phyloP scores from a whole-genome alignment of 495 filamentous ascomycete species.

The Aspergillus diversus region DNA sequence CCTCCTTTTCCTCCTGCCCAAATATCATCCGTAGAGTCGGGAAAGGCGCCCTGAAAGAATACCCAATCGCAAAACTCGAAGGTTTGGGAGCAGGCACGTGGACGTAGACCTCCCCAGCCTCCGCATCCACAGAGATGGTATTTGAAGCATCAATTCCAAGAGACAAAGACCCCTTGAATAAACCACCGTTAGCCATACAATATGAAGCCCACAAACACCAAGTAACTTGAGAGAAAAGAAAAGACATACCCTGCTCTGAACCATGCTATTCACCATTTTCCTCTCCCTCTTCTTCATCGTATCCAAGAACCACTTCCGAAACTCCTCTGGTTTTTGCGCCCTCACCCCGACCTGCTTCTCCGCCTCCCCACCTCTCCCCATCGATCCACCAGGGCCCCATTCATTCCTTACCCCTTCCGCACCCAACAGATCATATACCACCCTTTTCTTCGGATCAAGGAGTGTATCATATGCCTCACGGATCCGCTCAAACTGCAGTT shows the following conservation, averaged over 20 bases:
- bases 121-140: slow-evolving; percentile 38
- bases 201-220: slow-evolving; percentile 3
- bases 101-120: slow-evolving; percentile 35
- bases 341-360: slow-evolving; percentile 43
- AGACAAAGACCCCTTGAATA: slow-evolving; percentile 36
- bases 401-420: slow-evolving; percentile 48
- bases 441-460: slow-evolving; percentile 55
- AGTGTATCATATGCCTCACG: slow-evolving; percentile 59
- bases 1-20: slow-evolving; percentile 23
- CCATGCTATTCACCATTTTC: slow-evolving; percentile 45
- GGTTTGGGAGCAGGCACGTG: slow-evolving; percentile 32
- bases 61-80: slow-evolving; percentile 34
- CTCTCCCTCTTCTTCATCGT: slow-evolving; percentile 50
- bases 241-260: slow-evolving; percentile 45
- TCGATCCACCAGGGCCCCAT: slow-evolving; percentile 40
- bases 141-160: slow-evolving; percentile 47
- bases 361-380: slow-evolving; percentile 39
- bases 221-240: slow-evolving; percentile 7
- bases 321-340: slow-evolving; percentile 50
- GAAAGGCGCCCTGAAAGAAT: slow-evolving; percentile 42
- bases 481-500: slow-evolving; percentile 51
- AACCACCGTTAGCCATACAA: slow-evolving; percentile 1
- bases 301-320: slow-evolving; percentile 54
- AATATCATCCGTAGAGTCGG: slow-evolving; percentile 29
- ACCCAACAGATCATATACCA: slow-evolving; percentile 58